Base-by-base conservation (phyloP, 768 basidiomycete genomes). In the Tubosaeta brunneosetosa region DNA sequence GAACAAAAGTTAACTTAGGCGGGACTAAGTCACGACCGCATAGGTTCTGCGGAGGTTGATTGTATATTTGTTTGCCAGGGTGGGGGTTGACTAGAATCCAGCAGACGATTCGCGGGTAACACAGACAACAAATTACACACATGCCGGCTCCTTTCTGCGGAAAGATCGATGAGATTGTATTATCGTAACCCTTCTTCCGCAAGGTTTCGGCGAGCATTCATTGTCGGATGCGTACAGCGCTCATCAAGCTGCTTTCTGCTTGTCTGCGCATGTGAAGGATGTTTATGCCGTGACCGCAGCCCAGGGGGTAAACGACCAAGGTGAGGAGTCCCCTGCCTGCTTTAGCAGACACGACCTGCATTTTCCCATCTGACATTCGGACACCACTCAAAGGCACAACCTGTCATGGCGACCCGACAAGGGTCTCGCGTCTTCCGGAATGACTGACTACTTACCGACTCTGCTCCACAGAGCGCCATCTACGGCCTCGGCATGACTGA, bases 401-500 rank as follows among this genome's bases (percentile, higher is more conserved):
- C 7, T 11, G 33, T 17, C 88, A 85, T 59, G 86, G 86, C 4
- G 87, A 89, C 62, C 88, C 87, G 27, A n/a, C n/a, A n/a, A n/a
- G n/a, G n/a, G n/a, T 32, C 3, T 32, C 7, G 2, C 31, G 9
- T 32, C 31, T 32, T 13, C 6, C 26, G 13, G n/a, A n/a, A n/a
- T n/a, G n/a, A n/a, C n/a, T n/a, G n/a, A n/a, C n/a, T n/a, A n/a
- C n/a, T n/a, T 10, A 9, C 29, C 25, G 33, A 13, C 12, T 16
- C 26, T 29, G 25, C 42, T 0, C 1, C 22, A 10, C 64, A 92
- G 82, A 76, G 87, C n/a, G 80, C 86, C 6, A n/a, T 92, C 27
- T 91, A 91, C 69, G 82, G 80, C 64, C 81, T 92, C 32, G 89
- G 90, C 16, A 76, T 91, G 65, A 91, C 88, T 0, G 75, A 80